Base-by-base conservation (phyloP, 164 flowering plant genomes). In the Nelumbo lutea region DNA sequence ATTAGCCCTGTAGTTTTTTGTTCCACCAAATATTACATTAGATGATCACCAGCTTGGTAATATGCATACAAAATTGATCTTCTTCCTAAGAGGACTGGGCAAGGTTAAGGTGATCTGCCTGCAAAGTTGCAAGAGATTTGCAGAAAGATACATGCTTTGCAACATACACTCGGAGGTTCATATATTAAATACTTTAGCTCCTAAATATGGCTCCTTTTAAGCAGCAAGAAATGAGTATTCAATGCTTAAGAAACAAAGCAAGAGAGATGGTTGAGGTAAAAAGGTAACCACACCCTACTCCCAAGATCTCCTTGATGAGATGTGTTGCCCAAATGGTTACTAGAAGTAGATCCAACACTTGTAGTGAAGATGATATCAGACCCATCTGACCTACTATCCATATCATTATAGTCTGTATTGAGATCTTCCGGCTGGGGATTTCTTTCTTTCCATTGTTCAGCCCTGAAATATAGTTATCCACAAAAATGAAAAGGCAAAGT, bases 301-400 rank as follows among this genome's bases (percentile, higher is more conserved):
- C 65, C 83, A 66, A 50, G 67, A 68, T 85, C 87, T 69, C 79
- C 79, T 15, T 77, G 85, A 64, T 70, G 79, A 14, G 80, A 68
- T 46, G 44, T 61, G 44, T 80, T 61, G 41, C 59, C 79, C 59
- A 80, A 61, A 68, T 79, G 80, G 74, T 74, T 79, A 71, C 84
- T 77, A 51, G 91, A 83, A 67, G 83, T 75, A 65, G 88, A 79
- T 47, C 79, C 79, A 41, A 42, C 47, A 61, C 82, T 84, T 59
- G 62, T 65, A 41, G 72, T 68, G 62, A 71, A 70, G 51, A 77
- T 56, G 53, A 62, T 75, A 59, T 79, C 86, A 61, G 91, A 83
- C 52, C 68, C 80, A 69, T 87, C 80, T 57, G 94, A 88, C 45
- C 76, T 82, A 53, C 63, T 74, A 39, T 79, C 87, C 39, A 44